Base-by-base conservation (phyloP, 2,329 filamentous ascomycete genomes). In the Tolypocladium nubicola region DNA sequence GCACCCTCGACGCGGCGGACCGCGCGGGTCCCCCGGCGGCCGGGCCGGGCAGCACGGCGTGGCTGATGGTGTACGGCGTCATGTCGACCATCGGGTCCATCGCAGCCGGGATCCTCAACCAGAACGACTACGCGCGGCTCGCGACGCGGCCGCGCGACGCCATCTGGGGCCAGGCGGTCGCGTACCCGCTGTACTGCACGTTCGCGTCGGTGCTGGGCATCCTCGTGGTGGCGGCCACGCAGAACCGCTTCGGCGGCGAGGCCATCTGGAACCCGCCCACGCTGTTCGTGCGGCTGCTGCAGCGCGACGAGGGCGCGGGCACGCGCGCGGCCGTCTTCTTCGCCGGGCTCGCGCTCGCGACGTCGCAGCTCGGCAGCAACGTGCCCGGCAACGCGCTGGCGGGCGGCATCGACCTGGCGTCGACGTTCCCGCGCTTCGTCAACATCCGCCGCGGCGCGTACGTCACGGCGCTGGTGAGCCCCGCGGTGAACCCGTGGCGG, bases 321-420 rank as follows among this genome's bases (percentile, higher is more conserved):
- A 72, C 70, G 0, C 67, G 73, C 0, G 71, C 72, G 0, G 73
- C 68, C 0, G 61, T 66, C 53, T 74, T 75, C 63, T 75, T 75
- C 57, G 67, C 70, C 1, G 72, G 73, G 0, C 60, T 73, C 0
- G 70, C 68, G 1, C 58, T 75, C 13, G 64, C 67, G 11, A 60
- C 73, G 6, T 70, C 70, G 1, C 71, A 75, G 55, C 63, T 75
- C 16, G 71, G 71, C 33, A 70, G 70, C 55, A 75, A 72, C 43
- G 61, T 74, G 0, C 66, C 69, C 1, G 70, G 70, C 0, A 75
- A 75, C 37, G 71, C 70, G 0, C 60, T 74, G 13, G 64, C 71
- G 0, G 72, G 71, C 1, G 73, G 73, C 1, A 72, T 75, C 16
- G 73, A 75, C 39, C 56, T 75, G n/a, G 65, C 73, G 0, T 71